A percentile compares a stretch with the other conserved stretches of the same genome.
Evolutionary conservation across 805 yeast species (phyloP).

Genomic region (Cyberlindnera veronae): DNA sequence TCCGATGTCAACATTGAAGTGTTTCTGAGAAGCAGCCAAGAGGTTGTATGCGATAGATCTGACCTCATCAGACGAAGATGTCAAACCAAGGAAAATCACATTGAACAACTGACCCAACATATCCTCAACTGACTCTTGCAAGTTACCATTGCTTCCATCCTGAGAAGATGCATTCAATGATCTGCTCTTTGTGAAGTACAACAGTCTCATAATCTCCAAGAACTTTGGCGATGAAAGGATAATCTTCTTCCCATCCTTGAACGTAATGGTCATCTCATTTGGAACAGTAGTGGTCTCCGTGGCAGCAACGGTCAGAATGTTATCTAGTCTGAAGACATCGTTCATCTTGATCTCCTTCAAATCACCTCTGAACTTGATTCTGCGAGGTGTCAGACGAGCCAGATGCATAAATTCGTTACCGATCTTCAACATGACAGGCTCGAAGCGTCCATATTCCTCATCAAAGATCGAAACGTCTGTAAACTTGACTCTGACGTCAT

Average conservation of each 20-base stretch:
- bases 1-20: constrained; percentile 60
- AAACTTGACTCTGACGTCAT: constrained; percentile 50
- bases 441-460: constrained; percentile 42
- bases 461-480: constrained; percentile 53
- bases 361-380: constrained; percentile 35
- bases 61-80: constrained; percentile 55
- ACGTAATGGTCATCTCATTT: constrained; percentile 46
- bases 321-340: constrained; percentile 41
- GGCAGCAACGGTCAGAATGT: constrained; percentile 38
- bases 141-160: constrained; percentile 8
- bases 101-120: constrained; percentile 61
- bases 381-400: constrained; percentile 39
- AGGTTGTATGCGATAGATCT: constrained; percentile 62
- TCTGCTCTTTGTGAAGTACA: constrained; percentile 63
- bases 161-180: constrained; percentile 31
- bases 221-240: constrained; percentile 47
- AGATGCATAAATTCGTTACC: constrained; percentile 70
- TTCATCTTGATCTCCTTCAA: constrained; percentile 36
- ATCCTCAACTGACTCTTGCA: constrained; percentile 31
- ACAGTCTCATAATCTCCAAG: constrained; percentile 64
- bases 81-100: constrained; percentile 63
- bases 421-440: constrained; percentile 60
- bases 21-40: constrained; percentile 55
- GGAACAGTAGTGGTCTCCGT: constrained; percentile 44
- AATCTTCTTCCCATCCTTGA: constrained; percentile 33